Evolutionary conservation across 345 rosid genomes (phyloP), one percentile per base, ranked within the genome.

Genomic region (Anastatica hierochuntica): DNA sequence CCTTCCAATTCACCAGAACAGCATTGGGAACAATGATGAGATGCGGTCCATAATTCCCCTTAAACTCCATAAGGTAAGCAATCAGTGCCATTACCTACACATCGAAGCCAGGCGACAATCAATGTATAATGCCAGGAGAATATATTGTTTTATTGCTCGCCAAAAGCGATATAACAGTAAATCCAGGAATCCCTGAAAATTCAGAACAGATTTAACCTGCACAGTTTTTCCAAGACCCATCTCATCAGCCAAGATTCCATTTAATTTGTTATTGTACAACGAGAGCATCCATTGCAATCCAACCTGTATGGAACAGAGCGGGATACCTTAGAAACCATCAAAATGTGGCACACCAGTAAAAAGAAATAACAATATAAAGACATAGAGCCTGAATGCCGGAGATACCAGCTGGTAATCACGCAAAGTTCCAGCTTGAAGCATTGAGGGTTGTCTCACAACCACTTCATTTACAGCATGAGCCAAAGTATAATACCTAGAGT

Each of bases 221-320:
- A 94, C 99, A 56, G 99, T 94, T 81, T 94, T 94, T 49, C 99
- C 99, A 63, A 94, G 97, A 62, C 99, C 99, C 99, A 94, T 94
- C 79, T 94, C 99, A 76, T 94, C 99, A 14, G 99, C 99, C 74
- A 94, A 70, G 62, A 94, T 94, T 60, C 99, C 99, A 77, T 94
- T 94, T 62, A 94, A 74, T 77, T 94, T 94, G 72, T 94, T 94
- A 63, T 94, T 94, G 58, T 94, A 94, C 75, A 94, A 72, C 18
- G 99, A 88, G 73, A 94, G 96, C 99, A 94, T 94, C 99, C 99
- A 94, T 35, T 94, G 97, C 72, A 94, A 80, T 49, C 99, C 99
- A 75, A 94, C 96, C 99, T 94, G 73, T 56, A 56, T 8, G 53
- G 34, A 50, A 67, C 10, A 36, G 52, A 48, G 63, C 36, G 31